Evolutionary conservation across 2,329 filamentous ascomycete species (phyloP).

Genomic region (Cercospora sesami): DNA sequence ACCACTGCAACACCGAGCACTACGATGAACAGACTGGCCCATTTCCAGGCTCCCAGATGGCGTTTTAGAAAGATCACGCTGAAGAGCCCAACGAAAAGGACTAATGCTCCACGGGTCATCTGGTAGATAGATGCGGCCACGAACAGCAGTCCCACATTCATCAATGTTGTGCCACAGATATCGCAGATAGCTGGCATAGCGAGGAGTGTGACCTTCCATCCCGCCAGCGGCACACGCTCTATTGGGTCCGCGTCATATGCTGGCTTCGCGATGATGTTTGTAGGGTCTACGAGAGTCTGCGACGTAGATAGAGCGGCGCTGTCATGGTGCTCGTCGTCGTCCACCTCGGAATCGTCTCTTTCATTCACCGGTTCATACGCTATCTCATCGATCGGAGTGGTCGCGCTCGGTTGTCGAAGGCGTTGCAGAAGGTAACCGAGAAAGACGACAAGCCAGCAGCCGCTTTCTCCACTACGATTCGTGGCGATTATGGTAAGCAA

Average conservation of each 20-base stretch:
- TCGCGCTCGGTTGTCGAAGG: constrained; percentile 23
- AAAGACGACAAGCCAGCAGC: constrained; percentile 89
- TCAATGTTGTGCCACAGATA: constrained; percentile 90
- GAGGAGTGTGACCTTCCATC: constrained; percentile 71
- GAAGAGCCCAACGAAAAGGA: constrained; percentile 93
- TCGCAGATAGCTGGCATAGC: constrained; percentile 89
- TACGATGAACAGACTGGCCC: constrained; percentile 83
- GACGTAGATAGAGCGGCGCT: constrained; percentile 45
- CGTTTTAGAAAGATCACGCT: constrained; percentile 86
- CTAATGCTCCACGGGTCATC: constrained; percentile 93
- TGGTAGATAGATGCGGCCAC: constrained; percentile 97
- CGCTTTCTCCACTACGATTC: constrained; percentile 69
- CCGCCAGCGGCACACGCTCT: constrained; percentile 60
- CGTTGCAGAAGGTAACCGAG: constrained; percentile 64
- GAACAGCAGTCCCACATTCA: constrained; percentile 93
- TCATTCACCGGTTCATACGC: constrained; percentile 35
- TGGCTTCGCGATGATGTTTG: constrained; percentile 53
- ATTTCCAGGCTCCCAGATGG: constrained; percentile 82
- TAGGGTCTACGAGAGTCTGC: constrained; percentile 41
- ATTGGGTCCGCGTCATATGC: constrained; percentile 45
- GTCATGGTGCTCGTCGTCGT: constrained; percentile 44
- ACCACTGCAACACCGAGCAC: constrained; percentile 86
- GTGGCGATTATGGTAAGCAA: not conserved
- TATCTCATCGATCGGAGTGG: constrained; percentile 30
- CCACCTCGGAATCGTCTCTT: constrained; percentile 35